A percentile compares a stretch with the other conserved stretches of the same genome.
Evolutionary conservation across 1,284 basidiomycete species (phyloP).

Genomic region (Melanopsichium pennsylvanicum): DNA sequence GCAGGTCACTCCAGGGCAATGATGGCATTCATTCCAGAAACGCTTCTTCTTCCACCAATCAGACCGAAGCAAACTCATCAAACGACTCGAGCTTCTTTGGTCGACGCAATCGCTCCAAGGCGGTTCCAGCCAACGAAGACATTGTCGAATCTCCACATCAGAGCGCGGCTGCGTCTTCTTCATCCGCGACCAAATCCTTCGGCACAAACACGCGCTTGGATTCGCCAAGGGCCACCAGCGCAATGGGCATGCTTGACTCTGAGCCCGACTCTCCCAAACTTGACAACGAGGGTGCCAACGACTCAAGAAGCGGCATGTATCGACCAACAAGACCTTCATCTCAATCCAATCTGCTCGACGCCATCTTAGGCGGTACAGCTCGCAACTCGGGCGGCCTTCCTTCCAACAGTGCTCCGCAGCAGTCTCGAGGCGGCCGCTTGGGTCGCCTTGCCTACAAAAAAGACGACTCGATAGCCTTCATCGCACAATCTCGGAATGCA

Average conservation of each 20-base stretch:
- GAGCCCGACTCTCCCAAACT: background rate
- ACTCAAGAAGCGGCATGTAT: background rate
- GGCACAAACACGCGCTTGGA: background rate
- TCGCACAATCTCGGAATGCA: slow-evolving; percentile 30
- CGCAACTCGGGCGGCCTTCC: background rate
- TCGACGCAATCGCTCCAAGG: slow-evolving; percentile 14
- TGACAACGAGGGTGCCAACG: background rate
- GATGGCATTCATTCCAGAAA: slow-evolving; percentile 6
- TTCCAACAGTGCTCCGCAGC: slow-evolving; percentile 1
- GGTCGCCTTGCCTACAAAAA: slow-evolving; percentile 48
- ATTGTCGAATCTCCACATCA: background rate
- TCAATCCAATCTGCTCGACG: slow-evolving; percentile 21
- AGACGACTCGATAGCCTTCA: slow-evolving; percentile 36
- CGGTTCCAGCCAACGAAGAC: slow-evolving; percentile 3
- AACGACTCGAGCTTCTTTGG: slow-evolving; percentile 32
- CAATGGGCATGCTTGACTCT: slow-evolving; percentile 23
- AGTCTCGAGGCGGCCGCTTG: slow-evolving; percentile 28
- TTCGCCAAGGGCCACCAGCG: slow-evolving; percentile 11
- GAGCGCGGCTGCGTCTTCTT: background rate
- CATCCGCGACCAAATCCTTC: background rate
- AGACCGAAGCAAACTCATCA: slow-evolving; percentile 13
- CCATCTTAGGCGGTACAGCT: background rate
- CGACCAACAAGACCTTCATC: slow-evolving; percentile 20
- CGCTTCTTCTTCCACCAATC: slow-evolving; percentile 16
- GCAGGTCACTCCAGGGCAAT: slow-evolving; percentile 7